These are phyloP conservation scores for Mortierella sp. DNA, from an alignment of 371 early-diverging fungal genomes.

Conservation along the genomic window DNA sequence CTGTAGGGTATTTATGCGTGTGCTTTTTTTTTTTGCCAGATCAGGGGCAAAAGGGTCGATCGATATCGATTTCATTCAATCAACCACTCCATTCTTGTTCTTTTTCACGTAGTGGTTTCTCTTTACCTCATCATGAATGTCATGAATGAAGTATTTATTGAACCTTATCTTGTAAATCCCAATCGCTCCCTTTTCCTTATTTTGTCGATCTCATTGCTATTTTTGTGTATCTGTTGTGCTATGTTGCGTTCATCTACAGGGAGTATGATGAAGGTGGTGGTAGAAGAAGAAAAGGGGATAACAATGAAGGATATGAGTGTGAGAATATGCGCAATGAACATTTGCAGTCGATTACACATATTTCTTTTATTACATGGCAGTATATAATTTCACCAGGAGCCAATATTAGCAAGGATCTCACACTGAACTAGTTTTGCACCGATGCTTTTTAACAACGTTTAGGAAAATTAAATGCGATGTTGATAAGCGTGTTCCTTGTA, in stretches of 20 bases:
- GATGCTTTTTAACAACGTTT: not conserved
- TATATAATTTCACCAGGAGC: not conserved
- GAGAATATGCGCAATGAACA: not conserved
- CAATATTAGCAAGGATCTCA: slow-evolving; percentile 2
- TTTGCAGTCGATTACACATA: too few relatives aligned
- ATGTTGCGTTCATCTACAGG: not conserved
- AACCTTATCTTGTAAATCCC: too few relatives aligned
- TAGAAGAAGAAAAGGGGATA: not conserved
- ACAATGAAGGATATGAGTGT: not conserved
- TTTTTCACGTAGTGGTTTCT: too few relatives aligned
- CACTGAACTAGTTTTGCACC: slow-evolving; percentile 3
- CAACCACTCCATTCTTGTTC: too few relatives aligned
- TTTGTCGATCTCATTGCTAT: too few relatives aligned
- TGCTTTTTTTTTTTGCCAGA: not conserved
- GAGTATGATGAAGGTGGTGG: too few relatives aligned
- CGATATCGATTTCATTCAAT: too few relatives aligned
- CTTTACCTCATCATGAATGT: too few relatives aligned
- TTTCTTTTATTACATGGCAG: too few relatives aligned
- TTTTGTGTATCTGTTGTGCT: not conserved
- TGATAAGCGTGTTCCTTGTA: slow-evolving; percentile 43
- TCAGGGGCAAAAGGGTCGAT: not conserved
- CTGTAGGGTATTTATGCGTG: not conserved
- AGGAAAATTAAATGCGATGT: slow-evolving; percentile 58
- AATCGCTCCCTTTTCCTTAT: too few relatives aligned
- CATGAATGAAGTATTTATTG: too few relatives aligned